A percentile compares a stretch with the other conserved stretches of the same genome.
Evolutionary conservation across 257 asterid species (phyloP).

Genomic region (Solanum clarkiae): DNA sequence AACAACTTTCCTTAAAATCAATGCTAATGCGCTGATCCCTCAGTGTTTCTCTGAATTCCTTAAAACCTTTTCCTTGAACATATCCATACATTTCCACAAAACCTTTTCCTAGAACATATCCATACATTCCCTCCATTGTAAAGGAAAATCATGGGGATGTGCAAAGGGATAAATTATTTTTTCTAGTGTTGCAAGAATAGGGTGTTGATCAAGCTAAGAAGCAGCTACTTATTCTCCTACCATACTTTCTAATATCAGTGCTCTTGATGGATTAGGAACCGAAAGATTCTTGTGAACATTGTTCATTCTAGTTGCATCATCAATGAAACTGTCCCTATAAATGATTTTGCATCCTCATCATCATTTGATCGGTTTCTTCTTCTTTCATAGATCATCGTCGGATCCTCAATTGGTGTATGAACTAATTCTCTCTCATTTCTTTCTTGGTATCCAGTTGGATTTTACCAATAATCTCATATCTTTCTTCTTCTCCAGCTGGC

Average conservation of each 20-base stretch:
- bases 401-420: neutral
- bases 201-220: neutral
- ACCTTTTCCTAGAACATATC: too few relatives aligned
- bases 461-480: neutral
- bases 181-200: neutral
- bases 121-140: neutral
- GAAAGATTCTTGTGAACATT: neutral
- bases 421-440: neutral
- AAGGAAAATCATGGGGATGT: neutral
- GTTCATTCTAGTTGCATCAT: neutral
- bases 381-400: neutral
- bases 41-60: neutral
- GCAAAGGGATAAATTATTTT: neutral
- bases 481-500: neutral
- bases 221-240: neutral
- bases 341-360: neutral
- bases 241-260: neutral
- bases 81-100: neutral
- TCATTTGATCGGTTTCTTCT: neutral
- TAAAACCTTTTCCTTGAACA: neutral
- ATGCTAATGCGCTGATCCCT: neutral
- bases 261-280: neutral
- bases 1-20: neutral
- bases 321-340: neutral
- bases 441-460: neutral